phyloP scores from a whole-genome alignment of 805 yeast genomes.

The Kodamaea neixiangensis region DNA sequence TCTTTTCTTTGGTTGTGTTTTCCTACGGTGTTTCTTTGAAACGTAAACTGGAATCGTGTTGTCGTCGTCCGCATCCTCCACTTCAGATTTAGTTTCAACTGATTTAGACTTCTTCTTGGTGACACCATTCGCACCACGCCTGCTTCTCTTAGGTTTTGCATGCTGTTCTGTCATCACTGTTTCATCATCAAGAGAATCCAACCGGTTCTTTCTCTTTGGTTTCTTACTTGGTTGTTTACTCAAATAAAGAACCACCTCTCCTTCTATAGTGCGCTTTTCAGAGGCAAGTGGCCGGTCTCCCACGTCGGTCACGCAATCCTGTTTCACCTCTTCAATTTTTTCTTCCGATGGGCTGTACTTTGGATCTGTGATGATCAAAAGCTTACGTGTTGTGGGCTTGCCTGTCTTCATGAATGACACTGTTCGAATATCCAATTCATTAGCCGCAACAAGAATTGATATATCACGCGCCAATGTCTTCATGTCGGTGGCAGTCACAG shows the following conservation, averaged over 20 bases:
- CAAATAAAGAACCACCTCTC: conserved; percentile 22
- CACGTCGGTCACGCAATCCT: conserved; percentile 27
- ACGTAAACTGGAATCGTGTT: conserved; percentile 12
- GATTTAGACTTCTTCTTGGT: not conserved
- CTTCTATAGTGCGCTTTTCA: conserved; percentile 27
- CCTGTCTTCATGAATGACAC: conserved; percentile 29
- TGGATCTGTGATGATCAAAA: conserved; percentile 33
- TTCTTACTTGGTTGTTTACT: conserved; percentile 8
- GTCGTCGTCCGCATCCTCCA: conserved; percentile 1
- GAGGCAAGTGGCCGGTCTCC: conserved; percentile 19
- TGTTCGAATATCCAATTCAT: conserved; percentile 25
- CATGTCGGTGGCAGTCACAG: conserved; percentile 33
- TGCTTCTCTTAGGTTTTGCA: conserved; percentile 8
- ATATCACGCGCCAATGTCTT: conserved; percentile 44
- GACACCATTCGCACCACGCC: not conserved
- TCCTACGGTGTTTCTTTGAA: conserved; percentile 17
- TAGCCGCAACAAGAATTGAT: conserved; percentile 23
- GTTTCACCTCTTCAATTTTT: conserved; percentile 27
- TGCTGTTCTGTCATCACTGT: not conserved
- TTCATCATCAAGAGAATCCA: conserved; percentile 22
- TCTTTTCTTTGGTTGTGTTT: conserved; percentile 16
- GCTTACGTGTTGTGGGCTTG: conserved; percentile 28
- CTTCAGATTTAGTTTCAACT: not conserved
- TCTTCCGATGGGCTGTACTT: conserved; percentile 28
- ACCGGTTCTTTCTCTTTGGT: conserved; percentile 18